A percentile compares a stretch with the other conserved stretches of the same genome.
Conservation (phyloP, 306 rosid genomes). For the Mimosa bimucronata region DNA sequence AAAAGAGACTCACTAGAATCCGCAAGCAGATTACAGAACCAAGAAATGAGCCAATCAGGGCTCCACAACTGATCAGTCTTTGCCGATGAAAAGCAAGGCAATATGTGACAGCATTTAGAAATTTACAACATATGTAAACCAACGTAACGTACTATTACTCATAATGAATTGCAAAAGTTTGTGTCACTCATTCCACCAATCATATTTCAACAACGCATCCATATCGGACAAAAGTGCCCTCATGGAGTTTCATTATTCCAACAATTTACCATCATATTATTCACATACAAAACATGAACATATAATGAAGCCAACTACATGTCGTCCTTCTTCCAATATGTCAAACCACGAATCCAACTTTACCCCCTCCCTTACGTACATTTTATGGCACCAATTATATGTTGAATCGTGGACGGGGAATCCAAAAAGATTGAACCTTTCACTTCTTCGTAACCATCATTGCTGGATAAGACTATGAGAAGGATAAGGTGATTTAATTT, state of each 20-base stretch:
- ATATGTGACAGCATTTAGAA: neutral
- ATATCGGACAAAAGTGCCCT: neutral
- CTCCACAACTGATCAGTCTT: constrained; percentile 20
- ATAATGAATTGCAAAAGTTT: constrained; percentile 5
- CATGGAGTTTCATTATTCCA: constrained; percentile 2
- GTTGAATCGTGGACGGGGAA: constrained; percentile 16
- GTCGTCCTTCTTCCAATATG: constrained; percentile 19
- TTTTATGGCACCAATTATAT: constrained; percentile 25
- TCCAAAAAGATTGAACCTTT: neutral
- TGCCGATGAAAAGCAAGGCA: constrained; percentile 24
- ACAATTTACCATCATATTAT: neutral
- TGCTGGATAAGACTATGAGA: neutral
- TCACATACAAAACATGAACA: neutral
- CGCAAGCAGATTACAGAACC: neutral
- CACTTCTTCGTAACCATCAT: neutral
- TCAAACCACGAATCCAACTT: constrained; percentile 20
- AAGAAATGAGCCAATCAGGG: constrained; percentile 37
- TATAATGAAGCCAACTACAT: constrained; percentile 13
- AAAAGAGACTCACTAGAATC: neutral
- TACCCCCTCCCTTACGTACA: constrained; percentile 24
- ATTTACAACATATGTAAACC: neutral
- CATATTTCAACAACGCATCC: constrained; percentile 19
- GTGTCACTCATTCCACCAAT: constrained; percentile 22
- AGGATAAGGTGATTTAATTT: neutral
- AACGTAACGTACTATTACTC: constrained; percentile 1